Evolutionary conservation across 2,329 filamentous ascomycete species (phyloP).

Genomic region (Dryadomyces quercus-mongolicae): DNA sequence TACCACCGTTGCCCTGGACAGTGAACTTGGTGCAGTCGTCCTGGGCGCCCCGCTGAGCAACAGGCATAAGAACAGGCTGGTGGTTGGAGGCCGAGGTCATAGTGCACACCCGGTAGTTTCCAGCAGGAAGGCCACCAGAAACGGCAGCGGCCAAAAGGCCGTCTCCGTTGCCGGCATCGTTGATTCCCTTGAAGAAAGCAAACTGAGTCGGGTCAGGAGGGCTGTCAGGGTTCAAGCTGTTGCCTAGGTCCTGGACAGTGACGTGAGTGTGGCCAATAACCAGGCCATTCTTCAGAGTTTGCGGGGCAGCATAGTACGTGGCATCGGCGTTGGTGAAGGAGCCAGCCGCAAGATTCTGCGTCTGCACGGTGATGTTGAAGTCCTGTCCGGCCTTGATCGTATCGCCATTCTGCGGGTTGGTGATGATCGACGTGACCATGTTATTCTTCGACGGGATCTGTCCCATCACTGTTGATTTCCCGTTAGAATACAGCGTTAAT

Average conservation of each 20-base stretch:
- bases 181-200: constrained; percentile 29
- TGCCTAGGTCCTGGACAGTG: constrained; percentile 42
- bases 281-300: constrained; percentile 33
- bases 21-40: constrained; percentile 32
- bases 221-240: constrained; percentile 31
- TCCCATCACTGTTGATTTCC: constrained; percentile 34
- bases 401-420: constrained; percentile 37
- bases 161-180: constrained; percentile 25
- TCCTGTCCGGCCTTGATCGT: constrained; percentile 32
- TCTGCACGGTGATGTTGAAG: constrained; percentile 41
- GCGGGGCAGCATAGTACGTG: constrained; percentile 49
- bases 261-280: constrained; percentile 50
- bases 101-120: constrained; percentile 31
- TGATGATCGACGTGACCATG: constrained; percentile 44
- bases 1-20: constrained; percentile 18
- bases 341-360: constrained; percentile 40
- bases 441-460: constrained; percentile 39
- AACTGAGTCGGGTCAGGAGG: constrained; percentile 38
- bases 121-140: constrained; percentile 25
- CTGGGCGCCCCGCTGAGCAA: constrained; percentile 31
- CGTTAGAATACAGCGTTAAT: neutral
- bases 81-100: constrained; percentile 29
- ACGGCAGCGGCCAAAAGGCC: constrained; percentile 23
- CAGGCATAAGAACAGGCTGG: constrained; percentile 30
- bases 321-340: constrained; percentile 46